Conservation (phyloP, 2,329 filamentous ascomycete genomes). For the Cercospora sojina region DNA sequence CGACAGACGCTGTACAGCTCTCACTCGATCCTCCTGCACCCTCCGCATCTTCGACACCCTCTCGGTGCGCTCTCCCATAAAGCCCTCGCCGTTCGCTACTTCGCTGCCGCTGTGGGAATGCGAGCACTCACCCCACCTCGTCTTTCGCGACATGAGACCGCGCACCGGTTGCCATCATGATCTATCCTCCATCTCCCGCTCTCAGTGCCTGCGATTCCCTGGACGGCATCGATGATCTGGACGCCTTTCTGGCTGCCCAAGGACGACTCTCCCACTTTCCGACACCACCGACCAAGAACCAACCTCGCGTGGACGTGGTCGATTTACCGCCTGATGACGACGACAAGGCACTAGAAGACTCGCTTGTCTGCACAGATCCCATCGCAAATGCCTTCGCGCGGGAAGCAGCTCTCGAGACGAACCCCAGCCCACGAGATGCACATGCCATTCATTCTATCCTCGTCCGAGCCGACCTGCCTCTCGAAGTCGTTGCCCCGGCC, state of each 20-base stretch:
- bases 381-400: constrained; percentile 27
- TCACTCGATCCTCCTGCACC: background rate
- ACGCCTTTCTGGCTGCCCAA: constrained; percentile 35
- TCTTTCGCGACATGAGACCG: background rate
- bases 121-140: background rate
- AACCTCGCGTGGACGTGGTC: constrained; percentile 18
- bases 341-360: background rate
- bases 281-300: constrained; percentile 32
- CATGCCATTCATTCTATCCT: constrained; percentile 29
- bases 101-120: background rate
- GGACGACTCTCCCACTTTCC: constrained; percentile 34
- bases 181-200: constrained; percentile 29
- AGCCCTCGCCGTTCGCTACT: background rate
- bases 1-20: background rate
- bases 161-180: constrained; percentile 1
- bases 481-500: constrained; percentile 33
- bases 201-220: constrained; percentile 36
- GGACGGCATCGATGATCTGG: constrained; percentile 35
- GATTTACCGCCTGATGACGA: constrained; percentile 24
- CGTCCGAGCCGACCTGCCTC: constrained; percentile 29
- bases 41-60: background rate
- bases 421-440: constrained; percentile 18
- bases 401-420: constrained; percentile 10
- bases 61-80: background rate
- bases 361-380: constrained; percentile 9